These are phyloP conservation scores for Penicillium tannophilum DNA, from an alignment of 495 filamentous ascomycete species.

Conservation along the genomic window DNA sequence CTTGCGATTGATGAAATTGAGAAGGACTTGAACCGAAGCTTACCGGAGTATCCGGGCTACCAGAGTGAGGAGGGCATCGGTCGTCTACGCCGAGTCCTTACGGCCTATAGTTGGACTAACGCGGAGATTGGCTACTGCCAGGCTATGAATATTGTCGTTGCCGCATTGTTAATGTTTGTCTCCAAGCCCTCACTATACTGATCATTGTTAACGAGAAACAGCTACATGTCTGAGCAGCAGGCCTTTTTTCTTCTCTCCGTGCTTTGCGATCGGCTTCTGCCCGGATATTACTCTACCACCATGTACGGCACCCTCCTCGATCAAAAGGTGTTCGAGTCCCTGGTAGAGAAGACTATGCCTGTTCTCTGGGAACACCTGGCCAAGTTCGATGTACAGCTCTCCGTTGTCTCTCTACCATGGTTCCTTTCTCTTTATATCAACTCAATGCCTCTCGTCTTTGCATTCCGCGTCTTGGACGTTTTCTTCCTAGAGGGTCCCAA, in stretches of 20 bases:
- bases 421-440: slow-evolving; percentile 98
- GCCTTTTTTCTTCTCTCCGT: slow-evolving; percentile 93
- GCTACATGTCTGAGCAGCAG: slow-evolving; percentile 95
- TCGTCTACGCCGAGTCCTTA: slow-evolving; percentile 83
- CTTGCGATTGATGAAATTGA: slow-evolving; percentile 98
- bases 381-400: slow-evolving; percentile 96
- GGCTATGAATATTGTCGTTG: slow-evolving; percentile 99
- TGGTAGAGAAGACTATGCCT: slow-evolving; percentile 98
- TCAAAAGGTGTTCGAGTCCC: slow-evolving; percentile 93
- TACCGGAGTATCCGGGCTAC: slow-evolving; percentile 96
- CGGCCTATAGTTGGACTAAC: slow-evolving; percentile 96
- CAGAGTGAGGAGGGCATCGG: slow-evolving; percentile 96
- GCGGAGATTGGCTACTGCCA: slow-evolving; percentile 96
- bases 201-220: slow-evolving; percentile 33
- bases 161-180: slow-evolving; percentile 83
- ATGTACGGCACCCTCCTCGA: slow-evolving; percentile 99
- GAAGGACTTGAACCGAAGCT: slow-evolving; percentile 92
- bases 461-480: slow-evolving; percentile 92
- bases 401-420: slow-evolving; percentile 96
- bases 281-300: slow-evolving; percentile 95
- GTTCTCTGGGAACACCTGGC: slow-evolving; percentile 96
- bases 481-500: slow-evolving; percentile 98
- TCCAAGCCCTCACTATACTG: neutral
- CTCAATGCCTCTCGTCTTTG: slow-evolving; percentile 97
- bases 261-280: slow-evolving; percentile 88